Base-by-base conservation (phyloP, 2,329 filamentous ascomycete species). In the Alternaria brassicicola region DNA sequence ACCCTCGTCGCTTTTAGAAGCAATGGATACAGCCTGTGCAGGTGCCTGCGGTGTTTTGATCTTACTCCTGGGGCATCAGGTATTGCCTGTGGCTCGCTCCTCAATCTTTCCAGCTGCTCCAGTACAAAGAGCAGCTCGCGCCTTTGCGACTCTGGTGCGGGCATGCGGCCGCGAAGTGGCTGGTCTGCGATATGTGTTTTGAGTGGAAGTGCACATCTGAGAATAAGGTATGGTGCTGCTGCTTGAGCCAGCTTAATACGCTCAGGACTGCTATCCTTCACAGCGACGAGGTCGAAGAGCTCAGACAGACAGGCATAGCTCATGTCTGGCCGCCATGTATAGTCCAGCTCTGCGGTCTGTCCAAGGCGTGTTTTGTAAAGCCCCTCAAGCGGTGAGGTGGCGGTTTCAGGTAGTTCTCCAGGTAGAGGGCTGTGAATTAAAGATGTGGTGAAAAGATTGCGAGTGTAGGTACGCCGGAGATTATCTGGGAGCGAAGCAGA, bases 181-280 rank as follows among this genome's bases (percentile, higher is more conserved):
- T 97, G 94, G 75, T 99, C 95, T 4, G 93, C 91, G 43, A 96
- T 88, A 73, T 96, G 98, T 1, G 89, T 84, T 55, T 92, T 88
- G n/a, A 98, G 79, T 0, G 91, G 88, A 15, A 97, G 81, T 0
- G 91, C 92, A 12, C 90, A 88, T 3, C 95, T 88, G 2, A 97
- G 81, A 42, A 98, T 89, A 3, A 98, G 83, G 69, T 92, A 94
- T 0, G 92, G 92, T 0, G 91, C 89, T 0, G 89, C 86, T 3
- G 89, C 89, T 71, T 88, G 85, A 0, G 94, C 90, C 15, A 98
- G 86, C 12, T 86, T 83, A 38, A 85, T 76, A 57, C 83, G 81
- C 10, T 77, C 60, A 52, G 72, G 6, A 65, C 77, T 53, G n/a
- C 74, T 78, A 38, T 83, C 79, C n/a, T 83, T 78, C 17, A 81